Base-by-base conservation (phyloP, 192 early-diverging fungal species). In the Umbelopsis sp. region DNA sequence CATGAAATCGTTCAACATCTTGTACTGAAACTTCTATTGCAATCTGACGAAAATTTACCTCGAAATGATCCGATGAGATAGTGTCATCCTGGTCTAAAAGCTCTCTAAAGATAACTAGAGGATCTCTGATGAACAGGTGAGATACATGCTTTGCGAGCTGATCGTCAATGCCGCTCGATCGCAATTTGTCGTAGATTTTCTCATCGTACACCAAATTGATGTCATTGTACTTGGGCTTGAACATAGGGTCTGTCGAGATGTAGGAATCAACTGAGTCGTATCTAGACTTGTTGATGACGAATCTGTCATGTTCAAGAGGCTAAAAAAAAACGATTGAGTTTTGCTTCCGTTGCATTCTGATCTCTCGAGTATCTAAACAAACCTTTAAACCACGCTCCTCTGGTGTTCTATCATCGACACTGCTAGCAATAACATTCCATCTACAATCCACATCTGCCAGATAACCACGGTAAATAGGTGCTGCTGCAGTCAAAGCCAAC, bases 81-180 rank as follows among this genome's bases (percentile, higher is more conserved):
- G 84, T 77, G 72, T 99, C 91, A 79, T 98, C 93, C 56, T 94
- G 87, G 36, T 96, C 83, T 62, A 98, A 79, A 45, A 96, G 78
- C 82, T 99, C 97, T 71, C 91, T 76, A 71, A 94, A 99, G 21
- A 99, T 89, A 16, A 99, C 96, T 53, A 99, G 84, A 56, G 97
- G 97, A 70, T 99, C 97, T 51, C 97, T 94, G 71, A 99, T 99
- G 76, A 98, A 99, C 77, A 99, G 84, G 76, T 98, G 96, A 2
- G 96, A 89, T 75, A 97, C 86, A 77, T 99, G 97, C 54, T 87
- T 88, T 5, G 97, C 96, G 51, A 99, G 82, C 59, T 91, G 77
- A 54, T 95, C 89, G 74, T 99, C 97, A 54, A 98, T 85, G 12
- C 89, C 96, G 56, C 88, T 90, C n/a, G 82, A 80, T 10, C 84